These are phyloP conservation scores for Moesziomyces sp. DNA, from an alignment of 1,284 basidiomycete species.

Conservation along the genomic window DNA sequence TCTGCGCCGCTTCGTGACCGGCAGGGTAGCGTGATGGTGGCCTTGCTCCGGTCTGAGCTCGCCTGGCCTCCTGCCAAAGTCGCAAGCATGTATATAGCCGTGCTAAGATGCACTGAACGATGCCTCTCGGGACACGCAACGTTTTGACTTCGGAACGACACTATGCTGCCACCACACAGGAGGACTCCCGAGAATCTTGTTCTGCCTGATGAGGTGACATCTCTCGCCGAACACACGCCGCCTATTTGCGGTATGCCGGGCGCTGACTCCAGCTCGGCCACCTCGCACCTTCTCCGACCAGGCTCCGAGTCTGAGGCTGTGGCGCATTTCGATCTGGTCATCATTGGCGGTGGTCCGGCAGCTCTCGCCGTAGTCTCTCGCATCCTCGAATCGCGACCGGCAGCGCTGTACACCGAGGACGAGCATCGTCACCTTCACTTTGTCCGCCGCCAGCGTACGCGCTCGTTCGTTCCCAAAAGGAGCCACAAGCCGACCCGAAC, in stretches of 20 bases:
- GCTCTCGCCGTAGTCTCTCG: slow-evolving; percentile 54
- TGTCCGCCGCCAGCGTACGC: slow-evolving; percentile 35
- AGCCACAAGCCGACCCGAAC: slow-evolving; percentile 8
- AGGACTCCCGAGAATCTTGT: slow-evolving; percentile 24
- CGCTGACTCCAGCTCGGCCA: neutral
- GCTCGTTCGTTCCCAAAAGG: slow-evolving; percentile 16
- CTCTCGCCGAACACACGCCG: neutral
- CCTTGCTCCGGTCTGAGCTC: too few species aligned
- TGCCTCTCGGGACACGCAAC: too few species aligned
- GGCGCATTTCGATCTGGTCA: slow-evolving; percentile 55
- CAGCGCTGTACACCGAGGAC: slow-evolving; percentile 63
- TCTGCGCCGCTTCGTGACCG: too few species aligned
- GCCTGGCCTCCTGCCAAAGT: too few species aligned
- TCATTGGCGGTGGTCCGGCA: slow-evolving; percentile 61
- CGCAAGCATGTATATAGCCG: too few species aligned
- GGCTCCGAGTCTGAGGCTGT: slow-evolving; percentile 8
- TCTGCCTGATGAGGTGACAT: slow-evolving; percentile 21
- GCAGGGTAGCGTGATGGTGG: too few species aligned
- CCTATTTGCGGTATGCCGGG: slow-evolving; percentile 5
- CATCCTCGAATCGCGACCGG: slow-evolving; percentile 58
- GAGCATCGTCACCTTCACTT: slow-evolving; percentile 63
- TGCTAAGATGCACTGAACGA: too few species aligned
- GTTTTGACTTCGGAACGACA: neutral
- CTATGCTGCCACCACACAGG: slow-evolving; percentile 37
- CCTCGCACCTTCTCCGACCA: slow-evolving; percentile 7